Percentiles rank a stretch among this genome's conserved stretches.
These are phyloP conservation scores for Ajuga reptans DNA, from an alignment of 305 asterid species.

Conservation along the genomic window DNA sequence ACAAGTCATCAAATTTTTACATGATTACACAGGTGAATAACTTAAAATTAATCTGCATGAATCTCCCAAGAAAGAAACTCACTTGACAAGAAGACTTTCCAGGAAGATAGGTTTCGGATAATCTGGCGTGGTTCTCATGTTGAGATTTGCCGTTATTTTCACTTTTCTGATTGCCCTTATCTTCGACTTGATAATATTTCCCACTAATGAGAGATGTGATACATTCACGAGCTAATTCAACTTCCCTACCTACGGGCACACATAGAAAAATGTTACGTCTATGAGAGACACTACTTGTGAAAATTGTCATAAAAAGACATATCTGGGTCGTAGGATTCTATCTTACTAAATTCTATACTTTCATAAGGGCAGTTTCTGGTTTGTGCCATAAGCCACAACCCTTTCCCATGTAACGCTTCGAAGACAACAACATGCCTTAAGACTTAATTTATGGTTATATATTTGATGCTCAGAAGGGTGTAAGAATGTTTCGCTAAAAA, in stretches of 20 bases:
- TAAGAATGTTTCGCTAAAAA: not conserved
- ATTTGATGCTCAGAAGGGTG: too few relatives aligned
- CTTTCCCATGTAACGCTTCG: not conserved
- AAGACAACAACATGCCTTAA: not conserved
- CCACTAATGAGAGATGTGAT: slow-evolving; percentile 21
- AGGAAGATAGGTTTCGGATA: slow-evolving; percentile 28
- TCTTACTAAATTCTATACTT: not conserved
- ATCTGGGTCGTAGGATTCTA: not conserved
- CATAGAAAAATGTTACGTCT: not conserved
- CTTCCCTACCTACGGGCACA: slow-evolving; percentile 26
- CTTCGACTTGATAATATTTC: slow-evolving; percentile 8
- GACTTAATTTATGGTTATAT: too few relatives aligned
- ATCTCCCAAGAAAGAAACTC: slow-evolving; percentile 23
- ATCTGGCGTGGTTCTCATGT: slow-evolving; percentile 13
- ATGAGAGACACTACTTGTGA: not conserved
- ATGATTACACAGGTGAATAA: not conserved
- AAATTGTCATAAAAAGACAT: not conserved
- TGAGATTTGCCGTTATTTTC: slow-evolving; percentile 16
- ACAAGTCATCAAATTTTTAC: too few relatives aligned
- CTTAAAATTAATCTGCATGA: not conserved
- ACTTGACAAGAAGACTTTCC: slow-evolving; percentile 42
- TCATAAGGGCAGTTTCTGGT: not conserved
- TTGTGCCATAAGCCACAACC: not conserved
- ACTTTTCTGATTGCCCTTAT: slow-evolving; percentile 12
- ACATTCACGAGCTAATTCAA: slow-evolving; percentile 32